These are phyloP conservation scores for Aspergillus tamarii DNA, from an alignment of 2,329 filamentous ascomycete species.

Conservation along the genomic window DNA sequence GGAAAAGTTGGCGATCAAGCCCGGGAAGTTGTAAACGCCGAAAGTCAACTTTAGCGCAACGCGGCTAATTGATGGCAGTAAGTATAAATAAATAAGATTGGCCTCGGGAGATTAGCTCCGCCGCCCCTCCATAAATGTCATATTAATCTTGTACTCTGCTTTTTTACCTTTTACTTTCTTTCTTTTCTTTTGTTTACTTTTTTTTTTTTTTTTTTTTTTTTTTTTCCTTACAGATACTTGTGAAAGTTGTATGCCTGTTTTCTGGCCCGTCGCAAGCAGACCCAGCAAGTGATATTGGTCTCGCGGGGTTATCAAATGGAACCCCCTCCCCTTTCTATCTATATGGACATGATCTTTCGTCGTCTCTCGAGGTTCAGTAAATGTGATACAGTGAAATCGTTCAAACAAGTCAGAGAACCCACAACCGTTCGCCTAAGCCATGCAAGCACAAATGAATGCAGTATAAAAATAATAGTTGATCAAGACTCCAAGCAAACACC, in stretches of 20 bases:
- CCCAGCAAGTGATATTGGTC: not conserved
- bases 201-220: not conserved
- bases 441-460: constrained; percentile 28
- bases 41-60: constrained; percentile 9
- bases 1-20: constrained; percentile 11
- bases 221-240: not conserved
- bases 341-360: constrained; percentile 29
- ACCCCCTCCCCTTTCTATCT: constrained; percentile 11
- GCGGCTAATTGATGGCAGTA: not conserved
- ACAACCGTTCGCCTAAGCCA: constrained; percentile 38
- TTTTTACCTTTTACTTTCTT: not conserved
- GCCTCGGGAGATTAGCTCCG: no score
- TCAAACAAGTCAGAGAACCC: constrained; percentile 20
- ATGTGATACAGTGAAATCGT: constrained; percentile 23
- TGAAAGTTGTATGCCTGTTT: not conserved
- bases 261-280: not conserved
- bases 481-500: constrained; percentile 11
- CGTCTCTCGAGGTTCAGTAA: constrained; percentile 18
- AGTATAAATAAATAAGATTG: not conserved
- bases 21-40: not conserved
- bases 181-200: not conserved
- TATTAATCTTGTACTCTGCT: not conserved
- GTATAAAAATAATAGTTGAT: constrained; percentile 10
- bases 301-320: not conserved
- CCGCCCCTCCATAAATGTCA: not conserved